These are phyloP conservation scores for Chlamydomonas incerta DNA, from an alignment of 139 green algal genomes.

Conservation along the genomic window DNA sequence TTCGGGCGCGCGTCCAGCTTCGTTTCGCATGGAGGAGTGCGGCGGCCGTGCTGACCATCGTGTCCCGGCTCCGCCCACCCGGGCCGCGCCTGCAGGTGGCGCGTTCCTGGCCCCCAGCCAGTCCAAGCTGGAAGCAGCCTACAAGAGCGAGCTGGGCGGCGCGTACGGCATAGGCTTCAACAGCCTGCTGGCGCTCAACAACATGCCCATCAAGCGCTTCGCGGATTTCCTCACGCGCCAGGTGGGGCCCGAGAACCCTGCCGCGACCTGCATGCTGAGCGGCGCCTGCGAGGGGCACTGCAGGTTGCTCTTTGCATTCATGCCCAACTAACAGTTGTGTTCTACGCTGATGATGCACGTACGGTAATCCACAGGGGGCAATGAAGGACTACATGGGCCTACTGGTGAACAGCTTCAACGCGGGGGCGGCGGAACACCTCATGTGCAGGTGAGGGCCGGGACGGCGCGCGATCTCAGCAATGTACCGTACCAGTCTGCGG, in stretches of 20 bases:
- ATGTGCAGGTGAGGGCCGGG: conserved; percentile 87
- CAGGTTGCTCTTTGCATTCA: too few species aligned
- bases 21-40: too few species aligned
- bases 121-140: conserved; percentile 70
- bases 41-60: too few species aligned
- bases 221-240: conserved; percentile 79
- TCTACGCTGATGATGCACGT: too few species aligned
- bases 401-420: conserved; percentile 92
- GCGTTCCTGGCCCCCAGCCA: conserved; percentile 75
- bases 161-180: conserved; percentile 90
- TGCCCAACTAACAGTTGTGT: too few species aligned
- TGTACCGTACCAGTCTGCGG: too few species aligned
- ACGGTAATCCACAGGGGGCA: too few species aligned
- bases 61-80: too few species aligned
- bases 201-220: conserved; percentile 99
- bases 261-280: too few species aligned
- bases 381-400: conserved; percentile 93
- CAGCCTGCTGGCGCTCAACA: conserved; percentile 94
- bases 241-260: too few species aligned
- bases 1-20: too few species aligned
- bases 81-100: conserved; percentile 56
- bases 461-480: neutral
- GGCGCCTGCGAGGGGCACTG: too few species aligned
- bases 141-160: conserved; percentile 65
- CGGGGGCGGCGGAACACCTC: conserved; percentile 68